Evolutionary conservation across 768 basidiomycete species (phyloP).

Genomic region (Fomitopsis pulvina): DNA sequence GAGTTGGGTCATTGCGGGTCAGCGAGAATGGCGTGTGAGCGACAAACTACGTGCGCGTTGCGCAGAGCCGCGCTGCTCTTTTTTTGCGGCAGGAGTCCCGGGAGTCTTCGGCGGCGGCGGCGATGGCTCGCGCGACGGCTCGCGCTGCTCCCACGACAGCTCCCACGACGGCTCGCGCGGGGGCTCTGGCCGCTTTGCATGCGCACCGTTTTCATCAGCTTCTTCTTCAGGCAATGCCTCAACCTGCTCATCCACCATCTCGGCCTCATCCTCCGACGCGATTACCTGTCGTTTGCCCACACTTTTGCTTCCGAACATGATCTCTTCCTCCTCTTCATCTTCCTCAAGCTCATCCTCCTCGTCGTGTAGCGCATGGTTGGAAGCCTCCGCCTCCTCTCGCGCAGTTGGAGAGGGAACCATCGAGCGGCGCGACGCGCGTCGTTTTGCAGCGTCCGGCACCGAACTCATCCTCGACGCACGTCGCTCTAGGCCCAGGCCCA

Average conservation of each 20-base stretch:
- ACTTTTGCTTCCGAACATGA: neutral
- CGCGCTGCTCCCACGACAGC: neutral
- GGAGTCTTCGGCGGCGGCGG: neutral
- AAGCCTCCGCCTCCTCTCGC: neutral
- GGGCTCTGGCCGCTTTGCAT: neutral
- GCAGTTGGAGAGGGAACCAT: neutral
- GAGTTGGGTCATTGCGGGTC: neutral
- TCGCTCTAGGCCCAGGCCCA: neutral
- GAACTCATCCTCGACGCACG: neutral
- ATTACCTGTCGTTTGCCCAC: conserved; percentile 5
- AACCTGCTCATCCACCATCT: conserved; percentile 2
- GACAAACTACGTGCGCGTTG: neutral
- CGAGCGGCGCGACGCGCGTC: neutral
- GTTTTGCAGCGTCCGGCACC: neutral
- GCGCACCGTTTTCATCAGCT: neutral
- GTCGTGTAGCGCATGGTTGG: neutral
- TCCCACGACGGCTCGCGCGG: neutral
- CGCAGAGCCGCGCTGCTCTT: neutral
- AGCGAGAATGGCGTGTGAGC: neutral
- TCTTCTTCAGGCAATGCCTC: conserved; percentile 1
- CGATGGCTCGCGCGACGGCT: neutral
- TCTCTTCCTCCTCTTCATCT: conserved; percentile 11
- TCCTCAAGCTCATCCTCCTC: conserved; percentile 6
- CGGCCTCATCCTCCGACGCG: conserved; percentile 9
- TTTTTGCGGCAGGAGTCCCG: neutral